Percentiles rank a stretch among this genome's conserved stretches.
Conservation (phyloP, 116 monocot genomes). For the Zostera marina region DNA sequence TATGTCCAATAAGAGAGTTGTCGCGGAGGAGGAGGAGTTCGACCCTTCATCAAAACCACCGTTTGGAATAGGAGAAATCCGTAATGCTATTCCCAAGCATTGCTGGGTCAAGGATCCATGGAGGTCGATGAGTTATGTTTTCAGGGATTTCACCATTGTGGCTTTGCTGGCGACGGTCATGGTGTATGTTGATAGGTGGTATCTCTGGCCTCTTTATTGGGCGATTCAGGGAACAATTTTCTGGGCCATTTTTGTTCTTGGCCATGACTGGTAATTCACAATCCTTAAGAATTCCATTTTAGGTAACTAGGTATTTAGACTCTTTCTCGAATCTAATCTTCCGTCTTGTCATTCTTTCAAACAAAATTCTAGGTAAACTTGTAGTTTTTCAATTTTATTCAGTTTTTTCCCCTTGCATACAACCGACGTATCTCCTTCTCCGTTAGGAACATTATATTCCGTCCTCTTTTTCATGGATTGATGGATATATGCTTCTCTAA, state of each 20-base stretch:
- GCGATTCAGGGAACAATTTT: slow-evolving; percentile 37
- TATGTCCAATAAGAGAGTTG: background rate
- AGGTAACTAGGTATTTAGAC: too few species aligned
- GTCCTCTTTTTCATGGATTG: too few species aligned
- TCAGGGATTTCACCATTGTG: slow-evolving; percentile 32
- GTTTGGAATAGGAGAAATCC: slow-evolving; percentile 42
- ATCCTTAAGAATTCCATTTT: too few species aligned
- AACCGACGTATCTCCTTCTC: too few species aligned
- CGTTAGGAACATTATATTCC: too few species aligned
- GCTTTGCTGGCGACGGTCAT: slow-evolving; percentile 35
- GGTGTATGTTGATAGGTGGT: slow-evolving; percentile 13
- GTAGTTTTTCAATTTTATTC: too few species aligned
- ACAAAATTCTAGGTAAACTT: too few species aligned
- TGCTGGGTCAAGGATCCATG: slow-evolving; percentile 44
- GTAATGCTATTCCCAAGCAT: slow-evolving; percentile 56
- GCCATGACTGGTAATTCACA: slow-evolving; percentile 36
- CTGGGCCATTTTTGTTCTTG: slow-evolving; percentile 55
- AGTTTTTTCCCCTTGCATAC: too few species aligned
- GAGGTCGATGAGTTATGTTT: slow-evolving; percentile 46
- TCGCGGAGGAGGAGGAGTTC: background rate
- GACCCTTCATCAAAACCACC: slow-evolving; percentile 38
- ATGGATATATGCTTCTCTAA: too few species aligned
- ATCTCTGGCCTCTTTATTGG: slow-evolving; percentile 58
- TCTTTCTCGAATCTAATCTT: too few species aligned
- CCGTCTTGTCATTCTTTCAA: too few species aligned